phyloP scores from a whole-genome alignment of 139 green algal genomes.

The Spirogloea muscicola region DNA sequence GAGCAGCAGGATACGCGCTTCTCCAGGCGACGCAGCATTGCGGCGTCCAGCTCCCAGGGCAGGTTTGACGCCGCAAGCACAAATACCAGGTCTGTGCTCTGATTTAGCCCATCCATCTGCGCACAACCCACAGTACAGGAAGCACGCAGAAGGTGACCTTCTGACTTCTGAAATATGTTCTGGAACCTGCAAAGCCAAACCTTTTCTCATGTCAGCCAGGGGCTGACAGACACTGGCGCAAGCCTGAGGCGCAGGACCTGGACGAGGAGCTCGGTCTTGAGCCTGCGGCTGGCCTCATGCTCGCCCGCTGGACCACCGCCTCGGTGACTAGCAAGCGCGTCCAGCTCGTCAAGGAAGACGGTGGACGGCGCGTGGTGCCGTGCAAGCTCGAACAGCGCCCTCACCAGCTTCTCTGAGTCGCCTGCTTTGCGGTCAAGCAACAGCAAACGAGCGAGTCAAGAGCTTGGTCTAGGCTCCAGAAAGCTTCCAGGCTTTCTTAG shows the following conservation, averaged over 20 bases:
- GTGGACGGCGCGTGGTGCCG: slow-evolving; percentile 43
- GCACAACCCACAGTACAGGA: too few species aligned
- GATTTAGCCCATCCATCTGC: slow-evolving; percentile 56
- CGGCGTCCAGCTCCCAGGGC: slow-evolving; percentile 55
- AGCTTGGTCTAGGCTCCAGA: too few species aligned
- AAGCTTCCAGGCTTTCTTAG: too few species aligned
- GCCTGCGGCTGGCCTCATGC: slow-evolving; percentile 86
- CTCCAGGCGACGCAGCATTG: slow-evolving; percentile 53
- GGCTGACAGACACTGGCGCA: too few species aligned
- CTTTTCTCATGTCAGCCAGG: too few species aligned
- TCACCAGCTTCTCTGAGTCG: slow-evolving; percentile 94
- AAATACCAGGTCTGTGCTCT: slow-evolving; percentile 49
- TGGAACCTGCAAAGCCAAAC: too few species aligned
- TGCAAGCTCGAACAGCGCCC: slow-evolving; percentile 86
- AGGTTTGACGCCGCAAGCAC: slow-evolving; percentile 54
- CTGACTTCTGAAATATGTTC: too few species aligned
- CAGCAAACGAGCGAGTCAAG: too few species aligned
- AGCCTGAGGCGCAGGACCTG: slow-evolving; percentile 32
- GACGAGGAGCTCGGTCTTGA: slow-evolving; percentile 95
- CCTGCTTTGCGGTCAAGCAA: too few species aligned
- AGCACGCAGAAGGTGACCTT: too few species aligned
- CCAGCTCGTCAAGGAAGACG: slow-evolving; percentile 54
- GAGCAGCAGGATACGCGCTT: slow-evolving; percentile 35
- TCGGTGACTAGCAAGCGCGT: slow-evolving; percentile 58
- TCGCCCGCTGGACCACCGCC: slow-evolving; percentile 62